Percentiles rank a stretch among this genome's conserved stretches.
These are phyloP conservation scores for Annona cherimola DNA, from an alignment of 164 flowering plant genomes.

Conservation along the genomic window DNA sequence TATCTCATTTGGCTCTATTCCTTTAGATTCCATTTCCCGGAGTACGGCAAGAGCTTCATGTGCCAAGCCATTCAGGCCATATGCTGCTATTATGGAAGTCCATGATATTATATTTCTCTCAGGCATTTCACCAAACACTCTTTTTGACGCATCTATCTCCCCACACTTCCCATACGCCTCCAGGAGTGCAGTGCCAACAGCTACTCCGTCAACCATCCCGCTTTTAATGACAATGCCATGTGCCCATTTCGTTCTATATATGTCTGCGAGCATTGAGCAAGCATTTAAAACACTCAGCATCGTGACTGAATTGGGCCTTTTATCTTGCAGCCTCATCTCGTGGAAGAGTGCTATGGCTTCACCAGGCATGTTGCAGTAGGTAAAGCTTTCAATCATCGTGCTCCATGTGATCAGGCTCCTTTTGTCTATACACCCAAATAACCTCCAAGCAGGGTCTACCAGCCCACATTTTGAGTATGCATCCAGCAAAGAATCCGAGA, in stretches of 20 bases:
- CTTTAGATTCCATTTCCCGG: conserved; percentile 43
- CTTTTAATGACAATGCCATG: conserved; percentile 67
- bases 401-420: conserved; percentile 68
- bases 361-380: conserved; percentile 56
- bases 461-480: conserved; percentile 56
- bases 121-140: conserved; percentile 51
- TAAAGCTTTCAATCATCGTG: conserved; percentile 68
- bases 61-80: conserved; percentile 61
- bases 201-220: conserved; percentile 44
- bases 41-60: conserved; percentile 50
- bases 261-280: conserved; percentile 53
- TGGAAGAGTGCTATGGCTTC: conserved; percentile 55
- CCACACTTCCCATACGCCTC: conserved; percentile 83
- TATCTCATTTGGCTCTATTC: conserved; percentile 53
- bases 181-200: conserved; percentile 65
- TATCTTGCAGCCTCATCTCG: conserved; percentile 40
- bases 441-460: conserved; percentile 39
- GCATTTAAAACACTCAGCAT: conserved; percentile 65
- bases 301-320: conserved; percentile 43
- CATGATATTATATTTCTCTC: conserved; percentile 55
- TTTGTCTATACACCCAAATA: conserved; percentile 35
- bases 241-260: conserved; percentile 49
- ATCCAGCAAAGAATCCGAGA: conserved; percentile 55
- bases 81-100: conserved; percentile 76
- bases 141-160: conserved; percentile 47